Evolutionary conservation across 306 rosid genomes (phyloP), one percentile per base, ranked within the genome.

Genomic region (Lithocarpus polystachyus): DNA sequence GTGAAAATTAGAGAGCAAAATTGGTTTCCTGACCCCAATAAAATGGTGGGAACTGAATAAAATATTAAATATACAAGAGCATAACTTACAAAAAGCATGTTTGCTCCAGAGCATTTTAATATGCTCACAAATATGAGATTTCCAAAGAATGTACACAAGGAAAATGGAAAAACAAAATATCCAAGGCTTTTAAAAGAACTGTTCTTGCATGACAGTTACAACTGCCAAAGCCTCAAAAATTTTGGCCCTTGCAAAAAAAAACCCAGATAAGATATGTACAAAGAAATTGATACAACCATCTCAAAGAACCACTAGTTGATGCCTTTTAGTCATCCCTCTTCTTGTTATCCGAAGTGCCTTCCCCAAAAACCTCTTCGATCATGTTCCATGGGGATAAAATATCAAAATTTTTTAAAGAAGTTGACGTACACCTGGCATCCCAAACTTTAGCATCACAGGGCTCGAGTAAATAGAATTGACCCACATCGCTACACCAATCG

Each of bases 331-430:
- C 88, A 56, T 72, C 85, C 79, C 51, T 48, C 19, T 59, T 78
- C 75, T 82, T 85, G 60, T 33, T 52, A 78, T 87, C 87, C 2
- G 61, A 77, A 53, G 78, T 74, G 56, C 73, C 86, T 68, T 82
- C 72, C 22, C 80, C 86, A 71, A 87, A 89, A 51, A 87, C 54
- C 78, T 84, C 87, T 75, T 89, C 93, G 19, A 91, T 91, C 87
- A 87, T 83, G 33, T 82, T 89, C 81, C 90, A 87, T 18, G 93
- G 80, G 5, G 91, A 77, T 60, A 84, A 71, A 68, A 91, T 79
- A 77, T 91, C 91, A 7, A 82, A 24, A 43, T 74, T 73, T 57
- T 88, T 80, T 56, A 68, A 35, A 0, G 87, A 37, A 73, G 87
- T 74, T 15, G 81, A 45, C 3, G 55, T 56, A 72, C 75, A 84